phyloP scores from a whole-genome alignment of 2,329 filamentous ascomycete genomes.

The Fusarium phyllophilum region DNA sequence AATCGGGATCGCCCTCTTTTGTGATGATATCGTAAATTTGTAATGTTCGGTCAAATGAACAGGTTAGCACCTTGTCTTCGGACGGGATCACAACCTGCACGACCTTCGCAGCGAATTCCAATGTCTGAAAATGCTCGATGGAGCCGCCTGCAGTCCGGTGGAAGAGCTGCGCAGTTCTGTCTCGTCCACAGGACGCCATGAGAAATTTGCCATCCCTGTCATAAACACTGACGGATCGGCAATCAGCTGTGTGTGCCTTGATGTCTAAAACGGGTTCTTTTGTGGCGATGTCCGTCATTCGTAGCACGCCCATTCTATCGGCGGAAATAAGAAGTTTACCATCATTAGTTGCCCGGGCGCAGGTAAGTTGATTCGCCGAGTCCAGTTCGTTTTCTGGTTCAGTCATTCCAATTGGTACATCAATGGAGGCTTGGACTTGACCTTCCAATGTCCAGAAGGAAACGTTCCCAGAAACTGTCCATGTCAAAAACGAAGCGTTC shows the following conservation, averaged over 20 bases:
- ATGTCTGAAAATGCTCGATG: constrained; percentile 87
- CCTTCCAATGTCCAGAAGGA: constrained; percentile 86
- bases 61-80: constrained; percentile 81
- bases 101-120: constrained; percentile 92
- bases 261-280: constrained; percentile 73
- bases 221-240: constrained; percentile 81
- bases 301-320: constrained; percentile 86
- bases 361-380: constrained; percentile 66
- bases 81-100: constrained; percentile 78
- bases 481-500: constrained; percentile 84
- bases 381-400: constrained; percentile 62
- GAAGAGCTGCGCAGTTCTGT: constrained; percentile 95
- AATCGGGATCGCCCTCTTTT: constrained; percentile 70
- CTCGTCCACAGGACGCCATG: constrained; percentile 84
- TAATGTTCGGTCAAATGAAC: constrained; percentile 87
- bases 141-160: constrained; percentile 63
- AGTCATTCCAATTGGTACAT: constrained; percentile 75
- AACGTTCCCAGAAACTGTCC: constrained; percentile 83
- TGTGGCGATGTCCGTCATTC: constrained; percentile 71
- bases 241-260: constrained; percentile 87
- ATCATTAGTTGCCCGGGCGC: constrained; percentile 67
- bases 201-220: constrained; percentile 70
- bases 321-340: constrained; percentile 80
- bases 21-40: constrained; percentile 82
- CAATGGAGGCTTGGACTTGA: constrained; percentile 69